Conservation (phyloP, 2,329 filamentous ascomycete genomes). For the Epichloe coenophiala region DNA sequence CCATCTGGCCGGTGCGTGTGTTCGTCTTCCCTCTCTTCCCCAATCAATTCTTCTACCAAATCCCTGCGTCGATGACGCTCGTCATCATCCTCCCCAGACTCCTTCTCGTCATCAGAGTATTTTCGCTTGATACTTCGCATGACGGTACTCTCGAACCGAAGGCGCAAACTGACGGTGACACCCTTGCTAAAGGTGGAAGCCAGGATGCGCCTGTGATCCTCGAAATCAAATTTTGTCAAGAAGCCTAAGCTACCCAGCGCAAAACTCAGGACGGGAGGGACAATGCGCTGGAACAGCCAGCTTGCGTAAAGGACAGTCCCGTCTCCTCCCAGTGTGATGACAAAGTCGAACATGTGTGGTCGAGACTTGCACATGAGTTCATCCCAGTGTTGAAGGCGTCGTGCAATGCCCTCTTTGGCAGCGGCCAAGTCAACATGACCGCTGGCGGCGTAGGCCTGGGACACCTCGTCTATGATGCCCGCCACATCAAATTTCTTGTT, state of each 20-base stretch:
- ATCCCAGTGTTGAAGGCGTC: conserved; percentile 69
- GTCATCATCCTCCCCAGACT: conserved; percentile 23
- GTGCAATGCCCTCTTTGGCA: conserved; percentile 23
- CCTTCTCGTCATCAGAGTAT: conserved; percentile 11
- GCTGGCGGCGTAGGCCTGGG: conserved; percentile 25
- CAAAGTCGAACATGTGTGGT: conserved; percentile 86
- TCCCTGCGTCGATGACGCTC: conserved; percentile 38
- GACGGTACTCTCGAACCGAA: conserved; percentile 85
- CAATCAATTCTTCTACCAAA: conserved; percentile 80
- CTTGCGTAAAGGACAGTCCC: conserved; percentile 95
- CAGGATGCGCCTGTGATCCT: conserved; percentile 55
- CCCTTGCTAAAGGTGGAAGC: conserved; percentile 64
- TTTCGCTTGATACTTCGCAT: conserved; percentile 60
- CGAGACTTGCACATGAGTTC: conserved; percentile 61
- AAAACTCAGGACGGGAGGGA: conserved; percentile 87
- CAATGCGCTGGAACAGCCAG: conserved; percentile 92
- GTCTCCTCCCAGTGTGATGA: conserved; percentile 83
- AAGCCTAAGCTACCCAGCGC: conserved; percentile 86
- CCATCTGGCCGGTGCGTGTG: conserved; percentile 75
- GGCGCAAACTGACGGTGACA: conserved; percentile 72
- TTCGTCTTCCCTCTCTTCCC: conserved; percentile 70
- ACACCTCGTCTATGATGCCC: conserved; percentile 53
- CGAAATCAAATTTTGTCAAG: conserved; percentile 91
- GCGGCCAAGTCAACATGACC: conserved; percentile 20
- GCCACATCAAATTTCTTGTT: conserved; percentile 61